These are phyloP conservation scores for Calocera cornea DNA, from an alignment of 768 basidiomycete species.

Conservation along the genomic window DNA sequence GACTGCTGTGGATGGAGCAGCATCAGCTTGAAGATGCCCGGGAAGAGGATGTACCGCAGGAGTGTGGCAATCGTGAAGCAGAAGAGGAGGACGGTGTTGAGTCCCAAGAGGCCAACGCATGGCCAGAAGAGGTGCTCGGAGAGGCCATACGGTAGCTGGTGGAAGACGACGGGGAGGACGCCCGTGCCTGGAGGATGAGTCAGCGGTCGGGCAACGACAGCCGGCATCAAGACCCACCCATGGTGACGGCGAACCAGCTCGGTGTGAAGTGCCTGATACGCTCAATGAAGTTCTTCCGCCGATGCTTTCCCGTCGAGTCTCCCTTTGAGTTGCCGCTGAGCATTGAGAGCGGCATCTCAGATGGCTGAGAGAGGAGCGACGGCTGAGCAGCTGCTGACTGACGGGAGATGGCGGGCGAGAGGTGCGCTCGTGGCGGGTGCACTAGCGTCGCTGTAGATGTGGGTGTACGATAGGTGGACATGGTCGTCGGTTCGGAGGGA, in stretches of 20 bases:
- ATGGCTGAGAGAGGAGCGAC: neutral
- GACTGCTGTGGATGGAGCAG: constrained; percentile 38
- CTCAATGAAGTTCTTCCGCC: constrained; percentile 2
- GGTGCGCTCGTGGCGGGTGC: neutral
- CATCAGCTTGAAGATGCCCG: constrained; percentile 38
- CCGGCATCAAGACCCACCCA: constrained; percentile 29
- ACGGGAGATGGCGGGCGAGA: neutral
- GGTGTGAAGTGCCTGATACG: constrained; percentile 36
- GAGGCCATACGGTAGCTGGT: constrained; percentile 42
- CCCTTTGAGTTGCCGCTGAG: neutral
- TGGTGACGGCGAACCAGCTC: constrained; percentile 42
- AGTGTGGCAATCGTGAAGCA: constrained; percentile 34
- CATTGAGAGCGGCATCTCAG: neutral
- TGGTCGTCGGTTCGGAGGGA: neutral
- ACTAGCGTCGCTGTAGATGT: neutral
- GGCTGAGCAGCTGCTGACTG: neutral
- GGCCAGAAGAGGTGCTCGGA: constrained; percentile 29
- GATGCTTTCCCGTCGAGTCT: neutral
- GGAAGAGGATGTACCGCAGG: constrained; percentile 41
- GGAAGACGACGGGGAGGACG: constrained; percentile 41
- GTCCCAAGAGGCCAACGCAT: constrained; percentile 41
- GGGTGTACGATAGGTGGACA: neutral
- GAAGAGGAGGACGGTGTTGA: constrained; percentile 44
- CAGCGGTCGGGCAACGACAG: neutral
- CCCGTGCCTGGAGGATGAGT: constrained; percentile 31